phyloP scores from a whole-genome alignment of 257 asterid species.

The Verbascum thapsus region DNA sequence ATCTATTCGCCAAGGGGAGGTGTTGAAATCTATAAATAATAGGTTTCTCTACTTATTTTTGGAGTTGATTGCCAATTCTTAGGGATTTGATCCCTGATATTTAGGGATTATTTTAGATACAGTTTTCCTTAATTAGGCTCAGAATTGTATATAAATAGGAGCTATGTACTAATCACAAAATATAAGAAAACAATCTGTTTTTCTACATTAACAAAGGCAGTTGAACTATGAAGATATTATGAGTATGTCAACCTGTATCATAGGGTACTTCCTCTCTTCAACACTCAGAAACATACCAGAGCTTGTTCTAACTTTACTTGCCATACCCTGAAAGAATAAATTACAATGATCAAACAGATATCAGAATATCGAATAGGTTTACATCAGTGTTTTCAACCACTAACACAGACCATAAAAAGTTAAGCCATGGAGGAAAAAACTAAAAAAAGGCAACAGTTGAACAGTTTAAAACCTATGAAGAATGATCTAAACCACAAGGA shows the following conservation, averaged over 20 bases:
- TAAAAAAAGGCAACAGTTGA: neutral
- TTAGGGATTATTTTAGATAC: too few relatives aligned
- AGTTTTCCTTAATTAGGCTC: too few relatives aligned
- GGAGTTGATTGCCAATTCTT: too few relatives aligned
- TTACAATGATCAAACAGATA: conserved; percentile 19
- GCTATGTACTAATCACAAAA: too few relatives aligned
- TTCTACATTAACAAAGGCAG: neutral
- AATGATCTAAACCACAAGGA: neutral
- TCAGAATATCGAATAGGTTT: conserved; percentile 6
- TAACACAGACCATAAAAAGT: conserved; percentile 14
- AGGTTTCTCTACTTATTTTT: too few relatives aligned
- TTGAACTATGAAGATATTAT: neutral
- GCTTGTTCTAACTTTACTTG: conserved; percentile 77
- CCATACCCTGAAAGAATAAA: conserved; percentile 56
- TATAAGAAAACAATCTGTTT: too few relatives aligned
- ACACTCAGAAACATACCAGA: conserved; percentile 79
- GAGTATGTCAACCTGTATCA: conserved; percentile 57
- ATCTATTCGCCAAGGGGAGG: too few relatives aligned
- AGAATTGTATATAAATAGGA: too few relatives aligned
- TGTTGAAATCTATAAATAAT: too few relatives aligned
- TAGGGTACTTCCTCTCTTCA: conserved; percentile 66
- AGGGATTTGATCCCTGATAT: too few relatives aligned
- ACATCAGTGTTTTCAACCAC: conserved; percentile 9
- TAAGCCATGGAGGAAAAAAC: neutral
- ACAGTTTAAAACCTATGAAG: conserved; percentile 3